These are phyloP conservation scores for Apiospora malaysiana DNA, from an alignment of 2,329 filamentous ascomycete species.

Conservation along the genomic window DNA sequence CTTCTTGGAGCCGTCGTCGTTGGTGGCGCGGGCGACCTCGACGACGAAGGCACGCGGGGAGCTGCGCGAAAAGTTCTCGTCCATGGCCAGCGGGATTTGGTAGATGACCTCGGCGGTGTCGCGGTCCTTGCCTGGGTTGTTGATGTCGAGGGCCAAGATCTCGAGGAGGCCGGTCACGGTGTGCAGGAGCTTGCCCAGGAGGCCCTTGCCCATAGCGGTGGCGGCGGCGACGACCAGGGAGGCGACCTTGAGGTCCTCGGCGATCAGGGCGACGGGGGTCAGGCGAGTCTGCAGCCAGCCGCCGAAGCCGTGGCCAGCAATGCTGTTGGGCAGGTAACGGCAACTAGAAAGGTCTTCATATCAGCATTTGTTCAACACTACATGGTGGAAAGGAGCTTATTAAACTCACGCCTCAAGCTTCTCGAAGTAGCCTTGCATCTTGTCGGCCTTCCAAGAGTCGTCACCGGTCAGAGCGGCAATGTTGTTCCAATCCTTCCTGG, in stretches of 20 bases:
- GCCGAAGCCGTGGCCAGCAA: constrained; percentile 37
- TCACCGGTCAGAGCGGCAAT: constrained; percentile 45
- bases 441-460: constrained; percentile 33
- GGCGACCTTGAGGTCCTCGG: constrained; percentile 52
- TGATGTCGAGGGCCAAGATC: constrained; percentile 49
- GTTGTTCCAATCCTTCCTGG: constrained; percentile 49
- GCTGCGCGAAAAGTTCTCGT: constrained; percentile 45
- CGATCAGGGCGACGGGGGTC: constrained; percentile 48
- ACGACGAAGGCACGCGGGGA: constrained; percentile 59
- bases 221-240: constrained; percentile 53
- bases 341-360: too few relatives aligned
- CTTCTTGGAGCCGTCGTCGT: constrained; percentile 49
- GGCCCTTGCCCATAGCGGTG: constrained; percentile 44
- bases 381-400: too few relatives aligned
- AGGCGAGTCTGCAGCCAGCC: constrained; percentile 35
- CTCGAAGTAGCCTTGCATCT: constrained; percentile 35
- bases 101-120: constrained; percentile 29
- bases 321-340: constrained; percentile 45
- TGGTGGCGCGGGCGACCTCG: constrained; percentile 53
- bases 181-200: constrained; percentile 25
- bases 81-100: constrained; percentile 58
- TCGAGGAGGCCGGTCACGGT: constrained; percentile 39
- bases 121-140: not conserved
- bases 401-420: constrained; percentile 37
- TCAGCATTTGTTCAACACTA: too few relatives aligned